Percentiles rank a stretch among this genome's conserved stretches.
phyloP scores from a whole-genome alignment of 345 rosid species.

The Brassica napus region DNA sequence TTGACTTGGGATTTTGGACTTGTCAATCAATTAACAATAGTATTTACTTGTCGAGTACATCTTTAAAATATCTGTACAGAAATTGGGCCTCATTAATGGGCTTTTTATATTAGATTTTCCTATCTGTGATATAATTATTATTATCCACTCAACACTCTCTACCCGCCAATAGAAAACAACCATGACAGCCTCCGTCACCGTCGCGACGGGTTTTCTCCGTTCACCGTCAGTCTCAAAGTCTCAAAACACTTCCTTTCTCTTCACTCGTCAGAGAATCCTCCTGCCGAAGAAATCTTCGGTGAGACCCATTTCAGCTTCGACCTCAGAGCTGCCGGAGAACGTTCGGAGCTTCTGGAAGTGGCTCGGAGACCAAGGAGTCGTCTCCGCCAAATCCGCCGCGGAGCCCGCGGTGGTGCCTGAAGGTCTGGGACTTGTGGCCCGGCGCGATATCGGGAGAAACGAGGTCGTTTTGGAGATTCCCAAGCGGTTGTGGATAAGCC shows the following conservation, averaged over 20 bases:
- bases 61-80: background rate
- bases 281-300: constrained; percentile 26
- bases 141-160: constrained; percentile 20
- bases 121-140: background rate
- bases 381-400: constrained; percentile 58
- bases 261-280: constrained; percentile 9
- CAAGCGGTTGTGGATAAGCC: constrained; percentile 79
- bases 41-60: background rate
- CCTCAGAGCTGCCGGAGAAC: constrained; percentile 37
- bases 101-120: background rate
- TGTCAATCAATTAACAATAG: background rate
- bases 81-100: background rate
- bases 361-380: constrained; percentile 64
- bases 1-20: background rate
- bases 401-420: constrained; percentile 61
- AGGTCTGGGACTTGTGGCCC: constrained; percentile 84
- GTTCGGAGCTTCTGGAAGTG: constrained; percentile 81
- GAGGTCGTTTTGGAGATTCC: constrained; percentile 92
- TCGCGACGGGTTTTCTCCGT: constrained; percentile 20
- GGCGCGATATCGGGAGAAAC: constrained; percentile 65
- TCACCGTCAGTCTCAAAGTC: constrained; percentile 2
- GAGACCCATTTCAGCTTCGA: constrained; percentile 37
- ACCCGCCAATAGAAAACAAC: constrained; percentile 38
- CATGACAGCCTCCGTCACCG: constrained; percentile 35
- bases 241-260: constrained; percentile 5